These are phyloP conservation scores for Eimeria zaria DNA, from an alignment of 169 alveolate species.

Conservation along the genomic window DNA sequence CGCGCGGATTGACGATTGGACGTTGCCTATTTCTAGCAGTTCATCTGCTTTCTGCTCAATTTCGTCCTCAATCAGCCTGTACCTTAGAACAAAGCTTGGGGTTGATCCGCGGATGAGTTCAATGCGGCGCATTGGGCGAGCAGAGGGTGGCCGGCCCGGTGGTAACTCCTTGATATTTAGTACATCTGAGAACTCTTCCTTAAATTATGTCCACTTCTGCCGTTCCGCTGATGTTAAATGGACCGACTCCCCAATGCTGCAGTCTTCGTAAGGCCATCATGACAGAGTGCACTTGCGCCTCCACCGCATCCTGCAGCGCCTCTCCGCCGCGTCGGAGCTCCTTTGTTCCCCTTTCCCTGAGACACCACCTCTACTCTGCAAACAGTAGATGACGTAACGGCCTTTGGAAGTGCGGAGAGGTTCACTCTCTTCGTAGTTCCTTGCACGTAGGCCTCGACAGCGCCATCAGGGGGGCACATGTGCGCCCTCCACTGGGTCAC, in stretches of 20 bases:
- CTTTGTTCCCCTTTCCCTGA: not conserved
- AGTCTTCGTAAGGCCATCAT: not conserved
- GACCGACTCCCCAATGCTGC: not conserved
- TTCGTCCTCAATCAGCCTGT: not conserved
- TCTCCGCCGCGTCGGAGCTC: not conserved
- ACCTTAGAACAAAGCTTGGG: not conserved
- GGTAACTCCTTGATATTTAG: not conserved
- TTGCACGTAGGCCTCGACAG: not conserved
- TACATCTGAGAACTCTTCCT: not conserved
- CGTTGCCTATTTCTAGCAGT: not conserved
- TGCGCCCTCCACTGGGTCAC: slow-evolving; percentile 7
- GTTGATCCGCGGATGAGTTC: not conserved
- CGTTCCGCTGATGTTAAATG: not conserved
- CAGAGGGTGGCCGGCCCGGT: not conserved
- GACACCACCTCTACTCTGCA: not conserved
- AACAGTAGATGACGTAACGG: not conserved
- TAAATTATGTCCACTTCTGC: not conserved
- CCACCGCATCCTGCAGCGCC: not conserved
- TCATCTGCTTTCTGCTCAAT: not conserved
- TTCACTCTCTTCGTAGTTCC: not conserved
- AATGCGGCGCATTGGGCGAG: not conserved
- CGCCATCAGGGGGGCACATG: not conserved
- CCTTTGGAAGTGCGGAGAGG: not conserved
- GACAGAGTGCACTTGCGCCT: not conserved
- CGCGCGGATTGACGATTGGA: not conserved